Evolutionary conservation across 1,139 yeast species (phyloP).

Genomic region (Saccharomycopsis hybrid): DNA sequence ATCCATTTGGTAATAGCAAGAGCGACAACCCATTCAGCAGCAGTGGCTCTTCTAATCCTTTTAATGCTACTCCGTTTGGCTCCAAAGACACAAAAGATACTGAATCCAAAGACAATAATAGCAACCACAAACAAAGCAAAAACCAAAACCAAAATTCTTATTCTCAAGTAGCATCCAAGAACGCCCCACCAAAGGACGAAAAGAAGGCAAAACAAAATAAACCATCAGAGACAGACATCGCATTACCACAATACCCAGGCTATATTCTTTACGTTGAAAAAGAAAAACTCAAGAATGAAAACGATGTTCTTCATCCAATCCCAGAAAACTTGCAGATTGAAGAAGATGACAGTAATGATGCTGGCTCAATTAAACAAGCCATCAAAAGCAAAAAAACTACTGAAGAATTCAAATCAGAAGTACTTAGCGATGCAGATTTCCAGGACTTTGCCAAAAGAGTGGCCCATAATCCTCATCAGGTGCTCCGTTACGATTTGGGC

Average conservation of each 20-base stretch:
- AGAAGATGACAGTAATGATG: constrained; percentile 33
- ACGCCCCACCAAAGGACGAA: neutral
- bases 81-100: neutral
- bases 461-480: constrained; percentile 78
- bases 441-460: constrained; percentile 70
- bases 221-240: constrained; percentile 15
- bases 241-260: constrained; percentile 47
- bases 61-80: constrained; percentile 24
- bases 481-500: constrained; percentile 71
- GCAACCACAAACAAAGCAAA: neutral
- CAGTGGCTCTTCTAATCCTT: constrained; percentile 26
- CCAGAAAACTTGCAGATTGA: constrained; percentile 44
- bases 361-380: constrained; percentile 27
- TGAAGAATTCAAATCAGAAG: constrained; percentile 19
- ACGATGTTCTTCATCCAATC: constrained; percentile 25
- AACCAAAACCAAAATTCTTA: neutral
- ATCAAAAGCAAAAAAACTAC: constrained; percentile 21
- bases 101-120: neutral
- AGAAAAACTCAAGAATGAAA: constrained; percentile 44
- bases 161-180: neutral
- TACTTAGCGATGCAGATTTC: constrained; percentile 71
- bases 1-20: constrained; percentile 29
- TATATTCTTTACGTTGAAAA: constrained; percentile 62
- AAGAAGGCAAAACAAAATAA: constrained; percentile 10
- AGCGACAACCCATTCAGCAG: constrained; percentile 22